These are phyloP conservation scores for Cronartium ribicola DNA, from an alignment of 1,284 basidiomycete species.

Conservation along the genomic window DNA sequence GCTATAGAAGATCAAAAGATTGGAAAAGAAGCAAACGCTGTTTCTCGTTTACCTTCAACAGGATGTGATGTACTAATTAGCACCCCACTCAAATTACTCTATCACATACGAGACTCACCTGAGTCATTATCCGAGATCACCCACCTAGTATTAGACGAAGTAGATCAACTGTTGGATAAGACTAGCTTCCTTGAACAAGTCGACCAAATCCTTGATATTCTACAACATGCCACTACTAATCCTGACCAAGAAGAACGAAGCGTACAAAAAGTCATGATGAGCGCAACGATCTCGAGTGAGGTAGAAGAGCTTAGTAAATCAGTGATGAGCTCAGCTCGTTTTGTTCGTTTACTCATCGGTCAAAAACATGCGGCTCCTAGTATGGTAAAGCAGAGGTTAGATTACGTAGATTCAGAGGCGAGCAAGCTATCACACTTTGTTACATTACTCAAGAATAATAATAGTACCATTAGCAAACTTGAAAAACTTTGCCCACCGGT, in stretches of 20 bases:
- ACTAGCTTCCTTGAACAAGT: conserved; percentile 82
- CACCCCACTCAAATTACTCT: conserved; percentile 71
- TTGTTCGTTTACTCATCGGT: conserved; percentile 79
- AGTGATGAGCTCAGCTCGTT: conserved; percentile 65
- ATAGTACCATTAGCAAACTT: conserved; percentile 71
- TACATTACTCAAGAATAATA: conserved; percentile 54
- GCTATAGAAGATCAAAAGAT: neutral
- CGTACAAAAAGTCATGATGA: conserved; percentile 82
- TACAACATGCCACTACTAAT: conserved; percentile 57
- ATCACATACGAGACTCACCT: conserved; percentile 64
- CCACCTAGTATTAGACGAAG: conserved; percentile 82
- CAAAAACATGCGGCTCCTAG: conserved; percentile 57
- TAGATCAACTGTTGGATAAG: conserved; percentile 71
- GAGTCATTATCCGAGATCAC: conserved; percentile 69
- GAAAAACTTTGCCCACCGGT: conserved; percentile 69
- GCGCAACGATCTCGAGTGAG: conserved; percentile 84
- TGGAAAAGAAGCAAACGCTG: neutral
- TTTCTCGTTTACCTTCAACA: neutral
- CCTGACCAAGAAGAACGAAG: neutral
- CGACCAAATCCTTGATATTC: conserved; percentile 79
- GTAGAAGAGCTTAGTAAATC: conserved; percentile 80
- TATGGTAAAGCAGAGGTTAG: conserved; percentile 65
- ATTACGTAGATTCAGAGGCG: conserved; percentile 84
- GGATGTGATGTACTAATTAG: conserved; percentile 68
- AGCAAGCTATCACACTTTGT: conserved; percentile 82